phyloP scores from a whole-genome alignment of 2,329 filamentous ascomycete species.

The Acephala macrosclerotiorum region DNA sequence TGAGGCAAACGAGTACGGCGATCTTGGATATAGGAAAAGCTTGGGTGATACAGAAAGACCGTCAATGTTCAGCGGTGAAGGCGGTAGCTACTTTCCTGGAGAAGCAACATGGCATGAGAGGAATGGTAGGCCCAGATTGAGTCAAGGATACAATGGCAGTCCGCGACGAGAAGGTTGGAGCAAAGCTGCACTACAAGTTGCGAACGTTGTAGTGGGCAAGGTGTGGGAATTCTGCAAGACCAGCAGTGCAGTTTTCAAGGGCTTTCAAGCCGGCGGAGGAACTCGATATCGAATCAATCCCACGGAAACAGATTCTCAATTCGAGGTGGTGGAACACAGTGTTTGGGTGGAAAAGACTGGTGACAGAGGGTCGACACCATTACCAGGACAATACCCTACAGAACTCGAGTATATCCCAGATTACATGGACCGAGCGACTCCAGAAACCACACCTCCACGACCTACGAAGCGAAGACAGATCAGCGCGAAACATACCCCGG shows the following conservation, averaged over 20 bases:
- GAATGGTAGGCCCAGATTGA: conserved; percentile 33
- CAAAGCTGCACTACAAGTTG: conserved; percentile 54
- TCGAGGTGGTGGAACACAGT: conserved; percentile 30
- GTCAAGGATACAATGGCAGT: conserved; percentile 27
- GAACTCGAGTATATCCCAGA: conserved; percentile 51
- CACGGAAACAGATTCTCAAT: conserved; percentile 15
- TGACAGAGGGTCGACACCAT: conserved; percentile 47
- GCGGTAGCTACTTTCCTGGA: conserved; percentile 27
- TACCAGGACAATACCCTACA: conserved; percentile 62
- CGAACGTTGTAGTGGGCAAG: conserved; percentile 70
- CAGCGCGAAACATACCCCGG: conserved; percentile 42
- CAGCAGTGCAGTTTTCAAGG: conserved; percentile 69
- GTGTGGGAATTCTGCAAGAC: conserved; percentile 85
- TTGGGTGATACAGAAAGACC: conserved; percentile 28
- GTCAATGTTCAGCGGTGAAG: conserved; percentile 23
- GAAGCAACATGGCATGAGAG: conserved; percentile 29
- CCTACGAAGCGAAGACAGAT: conserved; percentile 57
- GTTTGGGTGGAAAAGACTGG: conserved; percentile 32
- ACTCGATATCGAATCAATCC: conserved; percentile 60
- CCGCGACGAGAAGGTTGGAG: conserved; percentile 57
- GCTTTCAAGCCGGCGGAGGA: conserved; percentile 88
- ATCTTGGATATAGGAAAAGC: conserved; percentile 49
- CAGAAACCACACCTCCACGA: conserved; percentile 48
- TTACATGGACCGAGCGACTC: conserved; percentile 48
- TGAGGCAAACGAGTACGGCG: conserved; percentile 44